Evolutionary conservation across 306 rosid species (phyloP), one percentile per base, ranked within the genome.

Genomic region (Prunus davidiana): DNA sequence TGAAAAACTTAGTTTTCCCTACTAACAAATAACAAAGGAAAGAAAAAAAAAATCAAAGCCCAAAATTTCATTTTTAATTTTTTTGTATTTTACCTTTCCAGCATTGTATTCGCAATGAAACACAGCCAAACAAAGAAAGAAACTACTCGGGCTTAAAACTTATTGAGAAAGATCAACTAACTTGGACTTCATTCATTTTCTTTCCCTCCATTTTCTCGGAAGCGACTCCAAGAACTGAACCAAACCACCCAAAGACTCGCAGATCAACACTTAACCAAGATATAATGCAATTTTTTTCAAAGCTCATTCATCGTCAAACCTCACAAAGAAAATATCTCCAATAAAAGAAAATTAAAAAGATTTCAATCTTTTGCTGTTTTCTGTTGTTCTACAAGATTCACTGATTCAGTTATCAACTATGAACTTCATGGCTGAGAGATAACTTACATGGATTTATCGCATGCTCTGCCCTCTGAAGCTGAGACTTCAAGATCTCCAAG

Each of bases 401-500:
- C 16, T 10, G 16, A 47, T 38, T 38, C 43, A 38, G 43, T 34
- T 12, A 76, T 34, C 63, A 76, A 61, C 15, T 46, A 41, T 16
- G 58, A 80, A 69, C 9, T 43, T 75, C 55, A n/a, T 67, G 16
- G 34, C 15, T 14, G 62, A 15, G 20, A 66, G 82, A 55, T 62
- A 69, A 49, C 49, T 62, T 81, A 80, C 85, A 70, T 50, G 82
- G 84, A 81, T 73, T 72, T 52, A 15, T 22, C 16, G 65, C 61
- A 67, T 14, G 51, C 65, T 19, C 24, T 12, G 58, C 38, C 38
- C 25, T 54, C 28, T 54, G 24, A 54, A 73, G 61, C 80, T 72
- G 66, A 54, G 22, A 51, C 50, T 50, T 34, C 74, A 77, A 87
- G 88, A 84, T 82, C 82, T 62, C 45, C 24, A 67, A 67, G 51